These are phyloP conservation scores for Ogataea thermomethanolica DNA, from an alignment of 805 yeast species.

Conservation along the genomic window DNA sequence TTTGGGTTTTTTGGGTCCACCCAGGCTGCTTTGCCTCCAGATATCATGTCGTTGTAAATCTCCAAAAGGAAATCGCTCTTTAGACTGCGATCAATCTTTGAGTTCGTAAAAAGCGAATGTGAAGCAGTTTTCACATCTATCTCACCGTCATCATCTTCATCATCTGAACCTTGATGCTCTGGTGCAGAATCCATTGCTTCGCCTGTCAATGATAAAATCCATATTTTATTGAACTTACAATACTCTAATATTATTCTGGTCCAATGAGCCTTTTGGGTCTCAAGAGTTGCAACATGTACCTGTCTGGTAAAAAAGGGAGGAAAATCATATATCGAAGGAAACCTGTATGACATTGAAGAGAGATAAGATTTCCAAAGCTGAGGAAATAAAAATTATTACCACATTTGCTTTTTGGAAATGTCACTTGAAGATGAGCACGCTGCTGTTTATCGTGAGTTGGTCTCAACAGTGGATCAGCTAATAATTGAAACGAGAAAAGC, in stretches of 20 bases:
- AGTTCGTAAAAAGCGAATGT: slow-evolving; percentile 46
- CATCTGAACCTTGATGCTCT: slow-evolving; percentile 4
- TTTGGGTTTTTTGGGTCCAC: slow-evolving; percentile 43
- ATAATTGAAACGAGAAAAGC: slow-evolving; percentile 17
- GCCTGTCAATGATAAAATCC: slow-evolving; percentile 47
- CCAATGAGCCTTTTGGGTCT: slow-evolving; percentile 82
- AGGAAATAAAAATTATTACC: neutral
- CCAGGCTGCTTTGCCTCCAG: slow-evolving; percentile 55
- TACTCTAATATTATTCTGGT: slow-evolving; percentile 55
- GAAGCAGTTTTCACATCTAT: slow-evolving; percentile 5
- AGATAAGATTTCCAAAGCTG: neutral
- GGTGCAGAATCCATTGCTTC: slow-evolving; percentile 14
- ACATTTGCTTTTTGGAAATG: neutral
- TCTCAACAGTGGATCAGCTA: slow-evolving; percentile 33
- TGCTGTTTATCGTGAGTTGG: slow-evolving; percentile 30
- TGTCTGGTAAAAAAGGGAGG: slow-evolving; percentile 93
- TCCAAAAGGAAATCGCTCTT: slow-evolving; percentile 52
- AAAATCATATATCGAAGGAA: slow-evolving; percentile 62
- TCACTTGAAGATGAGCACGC: slow-evolving; percentile 31
- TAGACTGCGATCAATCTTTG: slow-evolving; percentile 48
- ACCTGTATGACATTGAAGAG: slow-evolving; percentile 20
- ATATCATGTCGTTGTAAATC: slow-evolving; percentile 56
- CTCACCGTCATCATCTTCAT: slow-evolving; percentile 17
- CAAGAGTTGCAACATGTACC: slow-evolving; percentile 74
- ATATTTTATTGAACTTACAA: slow-evolving; percentile 53